phyloP scores from a whole-genome alignment of 306 rosid species.

The Begonia loranthoides region DNA sequence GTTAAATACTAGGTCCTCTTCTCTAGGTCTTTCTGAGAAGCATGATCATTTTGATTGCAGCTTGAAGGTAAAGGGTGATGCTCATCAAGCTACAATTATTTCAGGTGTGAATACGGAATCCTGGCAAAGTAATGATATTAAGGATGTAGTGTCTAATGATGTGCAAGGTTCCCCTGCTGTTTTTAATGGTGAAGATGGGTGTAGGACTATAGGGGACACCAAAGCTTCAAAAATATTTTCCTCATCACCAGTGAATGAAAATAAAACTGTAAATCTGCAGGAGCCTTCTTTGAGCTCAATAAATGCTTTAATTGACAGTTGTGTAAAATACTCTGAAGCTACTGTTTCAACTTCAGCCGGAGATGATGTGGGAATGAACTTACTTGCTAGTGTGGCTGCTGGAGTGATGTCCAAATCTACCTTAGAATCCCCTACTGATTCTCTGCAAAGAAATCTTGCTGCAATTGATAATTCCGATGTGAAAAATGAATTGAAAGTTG shows the following conservation, averaged over 20 bases:
- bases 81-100: slow-evolving; percentile 17
- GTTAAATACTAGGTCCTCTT: slow-evolving; percentile 35
- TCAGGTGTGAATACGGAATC: slow-evolving; percentile 37
- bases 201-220: slow-evolving; percentile 28
- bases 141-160: slow-evolving; percentile 35
- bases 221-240: slow-evolving; percentile 30
- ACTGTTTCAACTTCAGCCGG: slow-evolving; percentile 36
- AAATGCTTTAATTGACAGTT: slow-evolving; percentile 72
- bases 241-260: slow-evolving; percentile 33
- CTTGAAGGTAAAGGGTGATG: slow-evolving; percentile 38
- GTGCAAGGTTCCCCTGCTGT: slow-evolving; percentile 36
- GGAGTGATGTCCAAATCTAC: slow-evolving; percentile 68
- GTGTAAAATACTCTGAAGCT: slow-evolving; percentile 61
- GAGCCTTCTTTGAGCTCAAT: slow-evolving; percentile 73
- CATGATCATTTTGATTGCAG: slow-evolving; percentile 40
- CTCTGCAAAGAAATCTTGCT: slow-evolving; percentile 40
- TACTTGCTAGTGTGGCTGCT: slow-evolving; percentile 84
- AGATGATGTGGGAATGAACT: slow-evolving; percentile 73
- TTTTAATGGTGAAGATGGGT: slow-evolving; percentile 25
- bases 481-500: slow-evolving; percentile 27
- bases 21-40: slow-evolving; percentile 54
- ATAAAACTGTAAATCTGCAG: slow-evolving; percentile 36
- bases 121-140: slow-evolving; percentile 33
- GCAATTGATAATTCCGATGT: slow-evolving; percentile 27
- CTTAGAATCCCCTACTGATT: slow-evolving; percentile 33